phyloP scores from a whole-genome alignment of 352 stramenopile species.

The Phytophthora ohioensis region DNA sequence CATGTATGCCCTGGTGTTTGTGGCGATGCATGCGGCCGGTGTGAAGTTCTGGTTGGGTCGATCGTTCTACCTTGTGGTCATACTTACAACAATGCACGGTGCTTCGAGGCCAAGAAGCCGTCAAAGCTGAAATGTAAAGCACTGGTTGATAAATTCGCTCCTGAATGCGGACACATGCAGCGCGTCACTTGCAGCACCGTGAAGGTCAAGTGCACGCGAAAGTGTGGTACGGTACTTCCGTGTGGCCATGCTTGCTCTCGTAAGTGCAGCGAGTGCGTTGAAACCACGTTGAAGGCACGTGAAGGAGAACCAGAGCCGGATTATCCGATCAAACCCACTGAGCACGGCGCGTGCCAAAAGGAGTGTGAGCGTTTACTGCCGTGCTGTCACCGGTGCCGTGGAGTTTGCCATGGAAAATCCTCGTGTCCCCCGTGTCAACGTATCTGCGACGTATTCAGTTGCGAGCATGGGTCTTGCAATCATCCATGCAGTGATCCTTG shows the following conservation, averaged over 20 bases:
- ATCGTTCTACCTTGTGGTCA: constrained; percentile 69
- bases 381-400: constrained; percentile 71
- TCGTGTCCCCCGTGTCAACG: constrained; percentile 64
- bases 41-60: constrained; percentile 46
- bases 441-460: constrained; percentile 61
- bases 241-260: constrained; percentile 55
- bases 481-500: constrained; percentile 59
- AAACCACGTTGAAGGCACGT: constrained; percentile 40
- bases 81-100: constrained; percentile 37
- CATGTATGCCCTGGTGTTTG: constrained; percentile 71
- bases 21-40: constrained; percentile 67
- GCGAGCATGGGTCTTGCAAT: constrained; percentile 68
- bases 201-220: constrained; percentile 34
- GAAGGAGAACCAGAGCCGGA: constrained; percentile 29
- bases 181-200: constrained; percentile 33
- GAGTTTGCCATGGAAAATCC: constrained; percentile 58
- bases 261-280: constrained; percentile 45
- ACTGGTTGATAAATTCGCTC: constrained; percentile 41
- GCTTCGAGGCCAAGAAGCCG: constrained; percentile 32
- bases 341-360: constrained; percentile 62
- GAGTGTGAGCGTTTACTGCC: constrained; percentile 67
- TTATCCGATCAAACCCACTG: constrained; percentile 43
- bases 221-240: constrained; percentile 25
- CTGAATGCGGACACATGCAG: constrained; percentile 43
- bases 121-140: constrained; percentile 37